Evolutionary conservation across 192 early-diverging fungal species (phyloP).

Genomic region (Backusella psychrophila): DNA sequence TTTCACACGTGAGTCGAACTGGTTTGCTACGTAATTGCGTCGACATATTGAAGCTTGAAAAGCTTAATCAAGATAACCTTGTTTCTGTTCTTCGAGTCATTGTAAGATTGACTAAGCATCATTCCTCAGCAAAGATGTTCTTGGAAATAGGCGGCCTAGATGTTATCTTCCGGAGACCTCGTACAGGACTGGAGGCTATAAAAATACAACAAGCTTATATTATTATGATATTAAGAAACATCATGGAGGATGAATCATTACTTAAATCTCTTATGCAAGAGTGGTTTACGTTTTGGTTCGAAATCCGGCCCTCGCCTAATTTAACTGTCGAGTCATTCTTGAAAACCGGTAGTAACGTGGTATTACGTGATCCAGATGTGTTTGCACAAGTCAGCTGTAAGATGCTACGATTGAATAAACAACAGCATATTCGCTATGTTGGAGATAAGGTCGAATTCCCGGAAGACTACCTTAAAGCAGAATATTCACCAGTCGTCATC

Average conservation of each 20-base stretch:
- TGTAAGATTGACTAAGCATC: slow-evolving; percentile 74
- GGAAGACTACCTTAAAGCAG: not conserved
- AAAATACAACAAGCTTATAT: slow-evolving; percentile 77
- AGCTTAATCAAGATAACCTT: slow-evolving; percentile 43
- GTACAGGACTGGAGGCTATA: slow-evolving; percentile 59
- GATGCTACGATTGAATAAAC: slow-evolving; percentile 52
- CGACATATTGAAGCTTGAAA: slow-evolving; percentile 35
- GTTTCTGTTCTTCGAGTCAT: slow-evolving; percentile 75
- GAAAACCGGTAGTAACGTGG: slow-evolving; percentile 61
- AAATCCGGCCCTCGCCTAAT: slow-evolving; percentile 56
- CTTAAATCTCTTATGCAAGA: slow-evolving; percentile 67
- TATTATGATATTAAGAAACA: slow-evolving; percentile 83
- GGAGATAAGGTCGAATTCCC: slow-evolving; percentile 11
- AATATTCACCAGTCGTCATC: slow-evolving; percentile 14
- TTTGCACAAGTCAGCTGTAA: slow-evolving; percentile 64
- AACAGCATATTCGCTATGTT: slow-evolving; percentile 49
- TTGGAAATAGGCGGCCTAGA: slow-evolving; percentile 61
- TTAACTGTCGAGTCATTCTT: slow-evolving; percentile 68
- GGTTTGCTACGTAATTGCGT: slow-evolving; percentile 39
- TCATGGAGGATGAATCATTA: slow-evolving; percentile 68
- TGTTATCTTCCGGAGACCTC: slow-evolving; percentile 57
- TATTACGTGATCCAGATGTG: slow-evolving; percentile 63
- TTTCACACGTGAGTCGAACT: not conserved
- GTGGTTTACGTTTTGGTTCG: slow-evolving; percentile 72
- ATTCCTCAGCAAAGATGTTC: slow-evolving; percentile 61